These are phyloP conservation scores for Fraxinus latifolia DNA, from an alignment of 305 asterid species.

Conservation along the genomic window DNA sequence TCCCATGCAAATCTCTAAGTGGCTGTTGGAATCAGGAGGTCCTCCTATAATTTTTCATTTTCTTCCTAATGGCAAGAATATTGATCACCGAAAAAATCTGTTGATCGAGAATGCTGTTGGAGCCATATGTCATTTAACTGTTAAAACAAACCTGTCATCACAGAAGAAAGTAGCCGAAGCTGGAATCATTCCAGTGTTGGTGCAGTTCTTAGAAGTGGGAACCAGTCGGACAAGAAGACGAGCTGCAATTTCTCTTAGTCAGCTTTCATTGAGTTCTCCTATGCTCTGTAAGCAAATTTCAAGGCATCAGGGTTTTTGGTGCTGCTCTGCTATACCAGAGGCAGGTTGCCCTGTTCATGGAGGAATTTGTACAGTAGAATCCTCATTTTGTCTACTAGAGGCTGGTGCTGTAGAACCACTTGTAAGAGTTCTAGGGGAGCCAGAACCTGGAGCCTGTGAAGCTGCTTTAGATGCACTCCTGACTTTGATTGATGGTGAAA, in stretches of 20 bases:
- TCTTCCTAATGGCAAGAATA: conserved; percentile 29
- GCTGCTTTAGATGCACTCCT: conserved; percentile 62
- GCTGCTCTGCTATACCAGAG: conserved; percentile 49
- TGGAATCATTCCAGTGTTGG: conserved; percentile 40
- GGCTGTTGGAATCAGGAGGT: conserved; percentile 49
- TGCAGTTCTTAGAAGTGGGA: conserved; percentile 46
- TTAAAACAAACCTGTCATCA: conserved; percentile 28
- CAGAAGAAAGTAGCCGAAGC: conserved; percentile 60
- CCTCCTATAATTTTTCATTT: conserved; percentile 31
- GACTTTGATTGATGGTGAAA: conserved; percentile 47
- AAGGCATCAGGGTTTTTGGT: conserved; percentile 46
- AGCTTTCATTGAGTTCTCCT: conserved; percentile 46
- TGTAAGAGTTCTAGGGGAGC: conserved; percentile 41
- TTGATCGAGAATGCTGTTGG: conserved; percentile 52
- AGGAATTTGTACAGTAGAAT: conserved; percentile 44
- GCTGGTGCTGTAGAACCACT: conserved; percentile 49
- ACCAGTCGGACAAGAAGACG: conserved; percentile 37
- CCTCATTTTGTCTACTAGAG: conserved; percentile 61
- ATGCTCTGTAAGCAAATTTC: conserved; percentile 38
- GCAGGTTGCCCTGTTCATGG: conserved; percentile 50
- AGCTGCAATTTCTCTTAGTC: conserved; percentile 49
- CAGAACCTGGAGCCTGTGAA: conserved; percentile 47
- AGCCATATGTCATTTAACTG: conserved; percentile 53
- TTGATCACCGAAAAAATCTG: conserved; percentile 25
- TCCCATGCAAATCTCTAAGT: conserved; percentile 37